Percentiles rank a stretch among this genome's conserved stretches.
Evolutionary conservation across 2,329 filamentous ascomycete genomes (phyloP).

Genomic region (Fusarium keratoplasticum): DNA sequence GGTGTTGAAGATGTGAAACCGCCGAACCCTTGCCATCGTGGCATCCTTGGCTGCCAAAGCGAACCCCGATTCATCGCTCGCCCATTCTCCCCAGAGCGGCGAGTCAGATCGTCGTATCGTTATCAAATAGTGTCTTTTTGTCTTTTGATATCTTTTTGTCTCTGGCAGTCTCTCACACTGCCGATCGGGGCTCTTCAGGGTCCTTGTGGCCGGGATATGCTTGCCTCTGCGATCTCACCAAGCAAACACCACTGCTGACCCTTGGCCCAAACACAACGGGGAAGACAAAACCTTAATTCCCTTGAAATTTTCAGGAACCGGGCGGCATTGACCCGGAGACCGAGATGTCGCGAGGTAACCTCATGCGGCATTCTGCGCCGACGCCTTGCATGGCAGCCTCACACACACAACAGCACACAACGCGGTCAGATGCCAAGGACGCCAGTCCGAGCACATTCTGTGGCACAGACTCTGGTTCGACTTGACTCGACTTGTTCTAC

Average conservation of each 20-base stretch:
- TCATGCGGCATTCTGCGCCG: neutral
- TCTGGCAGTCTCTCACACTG: neutral
- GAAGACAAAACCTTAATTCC: neutral
- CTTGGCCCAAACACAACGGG: neutral
- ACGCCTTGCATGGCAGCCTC: neutral
- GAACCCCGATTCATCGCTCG: neutral
- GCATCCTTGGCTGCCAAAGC: neutral
- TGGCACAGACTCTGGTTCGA: neutral
- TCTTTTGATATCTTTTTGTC: neutral
- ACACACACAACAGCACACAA: neutral
- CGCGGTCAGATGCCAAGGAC: neutral
- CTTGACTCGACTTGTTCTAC: neutral
- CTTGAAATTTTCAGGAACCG: neutral
- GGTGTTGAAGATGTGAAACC: neutral
- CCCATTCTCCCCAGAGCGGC: neutral
- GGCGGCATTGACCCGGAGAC: neutral
- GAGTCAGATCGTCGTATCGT: neutral
- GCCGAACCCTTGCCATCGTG: neutral
- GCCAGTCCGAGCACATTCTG: slow-evolving; percentile 12
- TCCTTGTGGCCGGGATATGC: slow-evolving; percentile 1
- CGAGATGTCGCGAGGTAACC: neutral
- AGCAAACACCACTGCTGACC: neutral
- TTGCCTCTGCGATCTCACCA: neutral
- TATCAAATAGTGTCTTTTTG: neutral
- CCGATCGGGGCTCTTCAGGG: neutral